phyloP scores from a whole-genome alignment of 108 stramenopile genomes.

The Thalassiosira profunda region DNA sequence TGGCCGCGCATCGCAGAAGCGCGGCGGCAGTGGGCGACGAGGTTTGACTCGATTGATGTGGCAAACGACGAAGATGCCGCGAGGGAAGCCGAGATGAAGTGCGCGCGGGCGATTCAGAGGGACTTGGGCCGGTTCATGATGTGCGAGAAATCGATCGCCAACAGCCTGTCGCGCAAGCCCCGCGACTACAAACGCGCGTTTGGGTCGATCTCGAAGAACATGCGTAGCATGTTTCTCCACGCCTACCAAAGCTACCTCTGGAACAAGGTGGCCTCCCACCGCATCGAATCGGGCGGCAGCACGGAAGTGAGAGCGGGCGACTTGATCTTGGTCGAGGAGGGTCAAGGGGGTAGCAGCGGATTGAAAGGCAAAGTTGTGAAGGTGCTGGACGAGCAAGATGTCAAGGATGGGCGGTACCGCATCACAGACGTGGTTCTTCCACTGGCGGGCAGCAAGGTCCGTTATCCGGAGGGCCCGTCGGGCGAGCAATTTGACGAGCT shows the following conservation, averaged over 20 bases:
- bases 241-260: constrained; percentile 90
- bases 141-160: constrained; percentile 69
- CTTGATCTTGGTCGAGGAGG: constrained; percentile 60
- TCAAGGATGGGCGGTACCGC: constrained; percentile 50
- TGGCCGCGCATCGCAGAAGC: constrained; percentile 51
- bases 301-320: constrained; percentile 64
- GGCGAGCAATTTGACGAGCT: constrained; percentile 58
- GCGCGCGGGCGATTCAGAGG: constrained; percentile 52
- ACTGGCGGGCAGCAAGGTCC: constrained; percentile 74
- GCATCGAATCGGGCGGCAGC: constrained; percentile 62
- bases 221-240: constrained; percentile 92
- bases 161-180: constrained; percentile 64
- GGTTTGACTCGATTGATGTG: constrained; percentile 63
- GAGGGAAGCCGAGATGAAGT: constrained; percentile 58
- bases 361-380: constrained; percentile 61
- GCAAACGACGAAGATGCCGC: constrained; percentile 42
- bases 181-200: constrained; percentile 88
- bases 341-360: constrained; percentile 48
- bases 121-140: constrained; percentile 74
- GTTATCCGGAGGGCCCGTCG: constrained; percentile 60
- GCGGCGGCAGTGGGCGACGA: constrained; percentile 67
- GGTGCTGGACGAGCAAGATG: constrained; percentile 66
- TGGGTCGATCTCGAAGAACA: constrained; percentile 75
- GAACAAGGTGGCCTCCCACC: constrained; percentile 76
- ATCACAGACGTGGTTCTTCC: constrained; percentile 90